A percentile compares a stretch with the other conserved stretches of the same genome.
Conservation (phyloP, 1,284 basidiomycete species). For the Austropuccinia psidii region DNA sequence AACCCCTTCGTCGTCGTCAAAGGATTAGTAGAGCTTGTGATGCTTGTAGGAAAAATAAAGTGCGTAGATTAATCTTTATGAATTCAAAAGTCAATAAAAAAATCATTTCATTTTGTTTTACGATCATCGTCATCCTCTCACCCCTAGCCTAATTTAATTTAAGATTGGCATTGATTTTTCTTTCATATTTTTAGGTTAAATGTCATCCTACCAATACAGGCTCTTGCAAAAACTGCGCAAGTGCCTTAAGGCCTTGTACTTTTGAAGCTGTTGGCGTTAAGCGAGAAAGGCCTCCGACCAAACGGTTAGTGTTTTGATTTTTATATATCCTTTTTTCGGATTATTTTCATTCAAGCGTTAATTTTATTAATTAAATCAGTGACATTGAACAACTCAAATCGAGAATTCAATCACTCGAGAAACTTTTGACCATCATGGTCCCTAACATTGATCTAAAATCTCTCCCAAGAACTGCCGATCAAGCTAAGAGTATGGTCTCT, state of each 20-base stretch:
- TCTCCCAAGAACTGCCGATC: constrained; percentile 22
- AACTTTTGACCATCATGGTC: neutral
- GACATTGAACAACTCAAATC: constrained; percentile 22
- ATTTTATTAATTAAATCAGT: neutral
- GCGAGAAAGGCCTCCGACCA: constrained; percentile 15
- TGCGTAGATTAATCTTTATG: neutral
- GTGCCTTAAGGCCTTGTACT: neutral
- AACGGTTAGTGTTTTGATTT: constrained; percentile 7
- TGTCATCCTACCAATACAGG: neutral
- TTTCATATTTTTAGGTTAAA: constrained; percentile 9
- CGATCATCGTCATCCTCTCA: too few species aligned
- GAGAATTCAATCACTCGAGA: constrained; percentile 2
- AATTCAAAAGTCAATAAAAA: too few species aligned
- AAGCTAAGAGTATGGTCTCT: constrained; percentile 11
- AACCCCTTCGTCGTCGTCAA: neutral
- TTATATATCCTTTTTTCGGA: neutral
- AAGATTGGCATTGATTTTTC: too few species aligned
- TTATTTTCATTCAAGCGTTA: neutral
- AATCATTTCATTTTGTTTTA: too few species aligned
- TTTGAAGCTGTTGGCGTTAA: constrained; percentile 13
- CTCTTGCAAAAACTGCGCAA: neutral
- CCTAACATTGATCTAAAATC: constrained; percentile 20
- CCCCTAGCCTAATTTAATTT: neutral
- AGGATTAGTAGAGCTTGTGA: constrained; percentile 20
- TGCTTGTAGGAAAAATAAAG: constrained; percentile 26